These are phyloP conservation scores for Hsuehochloa calcarea DNA, from an alignment of 176 grass and related monocot species.

Conservation along the genomic window DNA sequence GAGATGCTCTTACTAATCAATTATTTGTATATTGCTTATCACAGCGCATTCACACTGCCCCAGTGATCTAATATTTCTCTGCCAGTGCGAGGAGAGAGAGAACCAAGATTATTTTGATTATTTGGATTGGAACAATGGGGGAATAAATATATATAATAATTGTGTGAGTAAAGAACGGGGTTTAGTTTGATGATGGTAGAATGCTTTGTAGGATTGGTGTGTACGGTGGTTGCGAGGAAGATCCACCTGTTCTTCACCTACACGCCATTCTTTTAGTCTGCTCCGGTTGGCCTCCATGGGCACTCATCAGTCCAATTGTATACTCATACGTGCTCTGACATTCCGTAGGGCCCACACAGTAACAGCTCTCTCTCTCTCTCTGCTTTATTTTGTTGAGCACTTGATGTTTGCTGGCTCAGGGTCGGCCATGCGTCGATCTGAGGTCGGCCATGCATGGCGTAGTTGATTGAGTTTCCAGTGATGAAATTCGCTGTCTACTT, in stretches of 20 bases:
- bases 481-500: no score
- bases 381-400: background rate
- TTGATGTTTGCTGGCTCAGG: background rate
- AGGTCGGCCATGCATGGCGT: background rate
- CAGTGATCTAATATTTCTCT: constrained; percentile 37
- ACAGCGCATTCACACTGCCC: constrained; percentile 52
- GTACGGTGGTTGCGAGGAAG: constrained; percentile 48
- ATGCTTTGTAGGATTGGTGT: constrained; percentile 39
- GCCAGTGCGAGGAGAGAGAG: background rate
- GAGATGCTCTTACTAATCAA: no score
- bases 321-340: constrained; percentile 28
- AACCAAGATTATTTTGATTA: background rate
- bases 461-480: background rate
- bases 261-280: constrained; percentile 4
- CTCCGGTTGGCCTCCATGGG: constrained; percentile 1
- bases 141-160: background rate
- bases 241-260: constrained; percentile 32
- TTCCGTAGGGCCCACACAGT: constrained; percentile 23
- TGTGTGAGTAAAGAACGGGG: background rate
- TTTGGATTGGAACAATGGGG: background rate
- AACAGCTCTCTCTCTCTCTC: background rate
- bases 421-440: no score
- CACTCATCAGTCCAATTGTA: constrained; percentile 12
- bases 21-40: constrained; percentile 42
- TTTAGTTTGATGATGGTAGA: constrained; percentile 27